A percentile compares a stretch with the other conserved stretches of the same genome.
phyloP scores from a whole-genome alignment of 1,284 basidiomycete genomes.

The Phylloboletellus chloephorus region DNA sequence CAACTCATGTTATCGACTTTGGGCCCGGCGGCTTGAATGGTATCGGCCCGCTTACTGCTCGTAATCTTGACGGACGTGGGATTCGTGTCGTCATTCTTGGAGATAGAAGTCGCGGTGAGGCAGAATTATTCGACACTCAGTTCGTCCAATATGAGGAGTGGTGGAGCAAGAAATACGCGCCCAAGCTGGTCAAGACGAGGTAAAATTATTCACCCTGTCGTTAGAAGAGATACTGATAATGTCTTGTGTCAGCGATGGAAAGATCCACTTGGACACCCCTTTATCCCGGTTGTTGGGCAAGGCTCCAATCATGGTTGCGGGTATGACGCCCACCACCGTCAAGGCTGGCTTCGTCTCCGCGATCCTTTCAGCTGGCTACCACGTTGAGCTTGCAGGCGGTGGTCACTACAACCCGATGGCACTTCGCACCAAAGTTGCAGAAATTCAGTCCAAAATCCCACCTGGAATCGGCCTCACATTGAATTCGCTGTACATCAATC shows the following conservation, averaged over 20 bases:
- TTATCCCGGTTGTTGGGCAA: conserved; percentile 95
- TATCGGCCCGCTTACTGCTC: conserved; percentile 86
- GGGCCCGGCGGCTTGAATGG: conserved; percentile 93
- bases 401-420: conserved; percentile 92
- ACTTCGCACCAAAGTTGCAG: conserved; percentile 83
- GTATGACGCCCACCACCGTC: conserved; percentile 96
- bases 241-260: conserved; percentile 64
- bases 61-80: conserved; percentile 90
- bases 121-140: conserved; percentile 74
- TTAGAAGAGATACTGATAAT: conserved; percentile 14
- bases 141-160: conserved; percentile 75
- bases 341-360: conserved; percentile 90
- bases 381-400: conserved; percentile 95
- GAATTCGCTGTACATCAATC: conserved; percentile 98
- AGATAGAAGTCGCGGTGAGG: conserved; percentile 79
- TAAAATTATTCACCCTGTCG: conserved; percentile 32
- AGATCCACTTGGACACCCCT: conserved; percentile 88
- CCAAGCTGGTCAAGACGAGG: conserved; percentile 86
- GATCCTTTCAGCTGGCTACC: conserved; percentile 89
- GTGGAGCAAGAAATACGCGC: conserved; percentile 88
- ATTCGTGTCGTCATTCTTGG: conserved; percentile 84
- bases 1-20: conserved; percentile 95
- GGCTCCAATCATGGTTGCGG: conserved; percentile 97
- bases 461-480: conserved; percentile 89
- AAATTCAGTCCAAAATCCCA: conserved; percentile 81